Conservation (phyloP, 2,329 filamentous ascomycete species). For the Fusarium tuaranense region DNA sequence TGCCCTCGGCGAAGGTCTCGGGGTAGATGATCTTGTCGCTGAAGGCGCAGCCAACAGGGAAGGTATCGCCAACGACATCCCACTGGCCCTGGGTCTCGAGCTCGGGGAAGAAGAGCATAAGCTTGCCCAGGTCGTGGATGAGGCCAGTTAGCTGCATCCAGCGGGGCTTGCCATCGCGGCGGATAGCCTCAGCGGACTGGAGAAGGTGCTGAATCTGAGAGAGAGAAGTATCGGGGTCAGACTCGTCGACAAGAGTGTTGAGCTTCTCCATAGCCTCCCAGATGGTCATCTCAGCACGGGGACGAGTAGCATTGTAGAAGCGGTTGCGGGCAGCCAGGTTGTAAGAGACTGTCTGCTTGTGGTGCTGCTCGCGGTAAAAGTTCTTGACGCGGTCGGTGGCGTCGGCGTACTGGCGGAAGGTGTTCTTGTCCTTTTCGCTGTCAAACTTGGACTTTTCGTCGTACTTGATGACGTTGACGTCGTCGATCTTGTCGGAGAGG, state of each 20-base stretch:
- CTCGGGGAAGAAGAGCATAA: conserved; percentile 80
- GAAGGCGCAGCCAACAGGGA: conserved; percentile 82
- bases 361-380: conserved; percentile 82
- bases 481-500: conserved; percentile 61
- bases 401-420: conserved; percentile 85
- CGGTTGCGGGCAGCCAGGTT: conserved; percentile 80
- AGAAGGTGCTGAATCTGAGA: conserved; percentile 91
- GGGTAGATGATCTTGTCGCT: conserved; percentile 84
- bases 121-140: conserved; percentile 84
- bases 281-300: conserved; percentile 79
- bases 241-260: conserved; percentile 90
- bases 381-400: conserved; percentile 87
- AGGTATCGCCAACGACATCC: conserved; percentile 92
- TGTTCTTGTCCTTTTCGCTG: conserved; percentile 79
- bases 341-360: conserved; percentile 83
- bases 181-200: conserved; percentile 90
- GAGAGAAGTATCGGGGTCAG: conserved; percentile 88
- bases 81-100: conserved; percentile 81
- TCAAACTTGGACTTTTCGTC: conserved; percentile 74
- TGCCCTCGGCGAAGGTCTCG: conserved; percentile 75
- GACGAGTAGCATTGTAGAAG: conserved; percentile 68
- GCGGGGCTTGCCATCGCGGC: conserved; percentile 83
- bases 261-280: conserved; percentile 95
- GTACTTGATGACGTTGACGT: conserved; percentile 66
- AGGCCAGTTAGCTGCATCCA: conserved; percentile 86